Percentiles rank a stretch among this genome's conserved stretches.
Conservation (phyloP, 2,329 filamentous ascomycete genomes). For the Penicillium sclerotiorum region DNA sequence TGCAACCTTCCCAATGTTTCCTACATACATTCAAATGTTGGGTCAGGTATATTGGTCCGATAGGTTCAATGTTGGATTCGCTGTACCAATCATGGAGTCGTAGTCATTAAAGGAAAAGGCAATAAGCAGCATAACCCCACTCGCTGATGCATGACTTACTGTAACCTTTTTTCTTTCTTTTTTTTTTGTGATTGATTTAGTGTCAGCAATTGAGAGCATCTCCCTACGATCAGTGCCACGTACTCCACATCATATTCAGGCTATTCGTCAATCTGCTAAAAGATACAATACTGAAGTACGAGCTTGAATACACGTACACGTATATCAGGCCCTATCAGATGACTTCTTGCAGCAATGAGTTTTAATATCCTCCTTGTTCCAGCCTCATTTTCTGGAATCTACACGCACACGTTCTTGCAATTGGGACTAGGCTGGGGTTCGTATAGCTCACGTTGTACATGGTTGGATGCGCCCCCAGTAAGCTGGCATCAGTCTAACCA, state of each 20-base stretch:
- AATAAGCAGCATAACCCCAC: no score
- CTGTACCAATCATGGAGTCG: constrained; percentile 1
- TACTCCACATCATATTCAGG: constrained; percentile 19
- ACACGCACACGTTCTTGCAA: background rate
- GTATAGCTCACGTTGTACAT: constrained; percentile 5
- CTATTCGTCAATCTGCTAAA: constrained; percentile 13
- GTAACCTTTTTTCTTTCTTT: no score
- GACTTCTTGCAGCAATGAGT: constrained; percentile 2
- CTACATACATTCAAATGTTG: no score
- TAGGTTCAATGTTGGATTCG: no score
- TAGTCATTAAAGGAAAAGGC: no score
- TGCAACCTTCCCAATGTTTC: constrained; percentile 8
- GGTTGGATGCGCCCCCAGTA: background rate
- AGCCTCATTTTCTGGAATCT: background rate
- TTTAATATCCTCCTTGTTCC: background rate
- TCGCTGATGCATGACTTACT: no score
- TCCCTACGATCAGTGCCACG: constrained; percentile 3
- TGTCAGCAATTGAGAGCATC: no score
- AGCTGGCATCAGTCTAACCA: background rate
- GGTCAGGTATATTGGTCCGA: no score
- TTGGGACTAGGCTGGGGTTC: background rate
- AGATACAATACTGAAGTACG: no score
- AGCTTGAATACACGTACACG: no score
- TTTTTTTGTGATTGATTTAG: no score
- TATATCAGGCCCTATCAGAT: constrained; percentile 16